Conservation (phyloP, 768 basidiomycete genomes). For the Podaxis sp. region DNA sequence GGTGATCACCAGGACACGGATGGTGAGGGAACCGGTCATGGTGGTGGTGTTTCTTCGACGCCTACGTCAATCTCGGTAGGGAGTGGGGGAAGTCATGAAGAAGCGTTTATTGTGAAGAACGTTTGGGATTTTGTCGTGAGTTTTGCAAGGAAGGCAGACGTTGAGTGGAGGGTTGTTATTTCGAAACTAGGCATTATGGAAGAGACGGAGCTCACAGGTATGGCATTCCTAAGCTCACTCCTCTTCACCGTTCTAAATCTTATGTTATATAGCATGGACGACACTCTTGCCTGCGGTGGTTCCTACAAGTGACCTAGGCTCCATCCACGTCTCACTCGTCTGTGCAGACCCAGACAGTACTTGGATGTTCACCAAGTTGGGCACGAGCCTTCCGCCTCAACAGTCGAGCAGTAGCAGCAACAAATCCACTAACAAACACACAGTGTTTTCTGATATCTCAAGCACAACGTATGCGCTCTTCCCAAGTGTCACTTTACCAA, state of each 20-base stretch:
- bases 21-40: constrained; percentile 26
- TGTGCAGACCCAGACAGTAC: constrained; percentile 59
- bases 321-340: constrained; percentile 60
- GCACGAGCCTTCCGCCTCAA: constrained; percentile 18
- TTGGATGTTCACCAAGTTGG: constrained; percentile 54
- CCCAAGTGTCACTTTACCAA: constrained; percentile 9
- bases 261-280: constrained; percentile 59
- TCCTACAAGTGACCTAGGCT: constrained; percentile 40
- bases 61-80: background rate
- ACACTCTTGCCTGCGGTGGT: constrained; percentile 44
- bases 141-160: constrained; percentile 61
- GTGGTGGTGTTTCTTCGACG: background rate
- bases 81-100: constrained; percentile 26
- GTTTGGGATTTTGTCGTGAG: constrained; percentile 72
- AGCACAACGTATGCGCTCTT: constrained; percentile 15
- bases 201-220: constrained; percentile 64
- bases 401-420: constrained; percentile 26
- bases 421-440: constrained; percentile 18
- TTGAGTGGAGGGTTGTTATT: constrained; percentile 82
- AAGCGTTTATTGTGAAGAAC: constrained; percentile 51
- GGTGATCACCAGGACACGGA: constrained; percentile 34
- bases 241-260: constrained; percentile 8
- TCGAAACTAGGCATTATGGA: constrained; percentile 65
- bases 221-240: constrained; percentile 23
- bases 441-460: constrained; percentile 26